A percentile compares a stretch with the other conserved stretches of the same genome.
These are phyloP conservation scores for Lindgomyces ingoldianus DNA, from an alignment of 495 filamentous ascomycete species.

Conservation along the genomic window DNA sequence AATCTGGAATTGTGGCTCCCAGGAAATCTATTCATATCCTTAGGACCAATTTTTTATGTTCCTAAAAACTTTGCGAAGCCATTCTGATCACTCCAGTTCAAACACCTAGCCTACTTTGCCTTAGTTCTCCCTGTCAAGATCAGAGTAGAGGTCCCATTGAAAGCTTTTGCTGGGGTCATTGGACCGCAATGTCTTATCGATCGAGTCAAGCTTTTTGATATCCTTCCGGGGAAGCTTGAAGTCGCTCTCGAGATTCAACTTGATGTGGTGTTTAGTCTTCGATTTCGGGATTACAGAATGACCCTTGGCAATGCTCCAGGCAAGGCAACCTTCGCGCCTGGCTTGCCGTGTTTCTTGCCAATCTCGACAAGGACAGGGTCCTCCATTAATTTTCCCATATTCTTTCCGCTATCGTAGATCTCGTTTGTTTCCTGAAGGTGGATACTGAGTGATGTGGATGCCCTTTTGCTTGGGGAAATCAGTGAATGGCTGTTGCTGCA, in stretches of 20 bases:
- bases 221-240: slow-evolving; percentile 60
- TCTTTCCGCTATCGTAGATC: slow-evolving; percentile 55
- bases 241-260: slow-evolving; percentile 58
- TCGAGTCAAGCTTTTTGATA: slow-evolving; percentile 53
- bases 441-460: slow-evolving; percentile 67
- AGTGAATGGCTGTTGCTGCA: slow-evolving; percentile 61
- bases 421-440: slow-evolving; percentile 71
- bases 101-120: not conserved
- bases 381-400: slow-evolving; percentile 59
- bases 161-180: slow-evolving; percentile 60
- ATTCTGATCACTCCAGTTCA: too few relatives aligned
- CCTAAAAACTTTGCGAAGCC: too few relatives aligned
- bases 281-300: slow-evolving; percentile 69
- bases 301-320: slow-evolving; percentile 67
- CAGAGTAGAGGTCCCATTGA: slow-evolving; percentile 60
- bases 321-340: slow-evolving; percentile 63
- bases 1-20: too few relatives aligned
- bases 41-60: too few relatives aligned
- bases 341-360: slow-evolving; percentile 64
- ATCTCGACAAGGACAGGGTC: slow-evolving; percentile 62
- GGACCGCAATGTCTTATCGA: slow-evolving; percentile 61
- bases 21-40: too few relatives aligned
- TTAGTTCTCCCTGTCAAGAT: slow-evolving; percentile 56
- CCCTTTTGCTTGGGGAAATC: slow-evolving; percentile 57
- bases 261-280: slow-evolving; percentile 53